Base-by-base conservation (phyloP, 768 basidiomycete genomes). In the Suillus hirtellus region DNA sequence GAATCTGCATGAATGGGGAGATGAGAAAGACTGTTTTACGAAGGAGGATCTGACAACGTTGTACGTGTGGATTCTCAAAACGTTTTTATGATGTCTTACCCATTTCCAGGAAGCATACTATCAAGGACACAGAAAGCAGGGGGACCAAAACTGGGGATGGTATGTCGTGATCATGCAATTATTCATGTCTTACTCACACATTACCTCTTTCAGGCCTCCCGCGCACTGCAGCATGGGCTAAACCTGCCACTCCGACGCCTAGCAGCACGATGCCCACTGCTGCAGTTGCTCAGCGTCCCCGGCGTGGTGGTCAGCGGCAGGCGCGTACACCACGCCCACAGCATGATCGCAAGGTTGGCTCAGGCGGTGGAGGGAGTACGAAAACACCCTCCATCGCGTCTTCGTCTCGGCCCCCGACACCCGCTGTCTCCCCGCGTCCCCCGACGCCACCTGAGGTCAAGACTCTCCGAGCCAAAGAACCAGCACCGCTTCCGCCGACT, bases 1-100 rank as follows among this genome's bases (percentile, higher is more conserved):
- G 88, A 92, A 93, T 73, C 79, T 96, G 50, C 97, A 99, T 73
- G 97, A 99, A 74, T 97, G 95, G 93, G 97, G 96, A 40, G 97
- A 98, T 65, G 96, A 99, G 77, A 92, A 94, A 62, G 97, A 99
- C 75, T 96, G 93, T 71, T 96, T 97, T 73, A 95, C 96, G 1
- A 96, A 96, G 77, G 95, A 98, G 74, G 96, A 99, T 76, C 80
- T 96, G 63, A 90, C 94, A 31, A 96, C 95, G 0, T 77, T 96
- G 95, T 96, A 72, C 54, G 86, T 82, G 50, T 64, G 62, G 15
- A 42, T 27, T 60, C 66, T 65, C 46, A 27, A 63, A 27, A 27
- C 15, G 53, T 40, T 65, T 60, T 38, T 53, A 17, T 62, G 35
- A 35, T 7, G 35, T 60, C 58, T 63, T 2, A 67, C 37, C 55